Evolutionary conservation across 768 basidiomycete genomes (phyloP), one percentile per base, ranked within the genome.

Genomic region (Mycena alexandri): DNA sequence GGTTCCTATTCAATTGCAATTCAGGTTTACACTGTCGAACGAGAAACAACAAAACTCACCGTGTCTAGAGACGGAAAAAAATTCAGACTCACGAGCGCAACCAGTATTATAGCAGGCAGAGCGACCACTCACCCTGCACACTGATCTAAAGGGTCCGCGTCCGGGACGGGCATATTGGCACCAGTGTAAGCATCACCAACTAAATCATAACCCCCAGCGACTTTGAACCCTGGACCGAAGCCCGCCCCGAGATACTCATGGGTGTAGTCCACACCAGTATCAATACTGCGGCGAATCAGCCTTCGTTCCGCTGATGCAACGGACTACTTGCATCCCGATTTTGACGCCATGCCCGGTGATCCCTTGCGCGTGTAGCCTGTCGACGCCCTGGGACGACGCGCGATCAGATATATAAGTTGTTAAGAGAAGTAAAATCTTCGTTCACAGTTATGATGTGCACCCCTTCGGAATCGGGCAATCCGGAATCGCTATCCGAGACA

Each of bases 291-390:
- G n/a, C 19, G 29, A 29, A 29, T 29, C 29, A 29, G 29, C 29
- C 29, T 29, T 29, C 29, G 29, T 29, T 29, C 29, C 29, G 29
- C 29, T 29, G 29, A 29, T 29, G 29, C 29, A 29, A 29, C 29
- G 29, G 6, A 29, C 29, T 29, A 29, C 86, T 75, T 62, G 87
- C 87, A 92, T 87, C 67, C 85, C 91, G 59, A 93, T 83, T 72
- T 90, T 90, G 75, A 91, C 80, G 3, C 90, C 90, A 42, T 83
- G 83, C 16, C 92, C 91, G 29, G 82, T 81, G 72, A 88, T 83
- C 0, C 89, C 90, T 67, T 84, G 72, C 8, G 88, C 87, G 73
- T 92, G 90, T 21, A 90, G 80, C 66, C 84, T 86, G 71, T 91
- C 87, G 2, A 91, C 90, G 21, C 89, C 87, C 86, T 88, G 58